Conservation (phyloP, 306 rosid species). For the Luffa acutangula region DNA sequence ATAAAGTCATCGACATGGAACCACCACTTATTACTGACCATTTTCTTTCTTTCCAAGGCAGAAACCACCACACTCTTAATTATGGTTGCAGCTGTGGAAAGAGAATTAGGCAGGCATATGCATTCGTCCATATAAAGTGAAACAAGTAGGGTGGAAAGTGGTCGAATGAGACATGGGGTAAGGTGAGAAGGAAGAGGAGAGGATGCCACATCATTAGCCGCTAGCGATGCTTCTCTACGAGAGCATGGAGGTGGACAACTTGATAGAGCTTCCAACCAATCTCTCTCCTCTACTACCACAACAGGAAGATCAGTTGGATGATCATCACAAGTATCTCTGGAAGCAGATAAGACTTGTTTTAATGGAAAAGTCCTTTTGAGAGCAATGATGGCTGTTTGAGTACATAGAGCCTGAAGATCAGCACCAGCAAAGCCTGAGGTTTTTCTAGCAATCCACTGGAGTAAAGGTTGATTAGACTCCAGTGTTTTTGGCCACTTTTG, state of each 20-base stretch:
- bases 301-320: constrained; percentile 43
- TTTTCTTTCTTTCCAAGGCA: constrained; percentile 42
- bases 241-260: constrained; percentile 78
- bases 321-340: too few relatives aligned
- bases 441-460: constrained; percentile 62
- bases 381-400: constrained; percentile 92
- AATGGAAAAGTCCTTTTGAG: constrained; percentile 13
- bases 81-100: constrained; percentile 42
- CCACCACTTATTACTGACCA: constrained; percentile 66
- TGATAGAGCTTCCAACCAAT: constrained; percentile 85
- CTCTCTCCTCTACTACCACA: constrained; percentile 84
- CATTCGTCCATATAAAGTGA: constrained; percentile 67
- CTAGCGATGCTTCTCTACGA: constrained; percentile 71
- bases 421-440: constrained; percentile 94
- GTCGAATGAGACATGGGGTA: constrained; percentile 55
- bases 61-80: constrained; percentile 49
- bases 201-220: constrained; percentile 60
- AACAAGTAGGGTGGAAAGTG: constrained; percentile 59
- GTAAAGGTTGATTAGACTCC: constrained; percentile 40
- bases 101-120: constrained; percentile 51
- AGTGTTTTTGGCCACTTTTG: constrained; percentile 75
- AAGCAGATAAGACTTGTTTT: not conserved
- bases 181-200: constrained; percentile 78
- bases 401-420: constrained; percentile 84
- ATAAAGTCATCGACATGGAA: constrained; percentile 52